Conservation (phyloP, 2,329 filamentous ascomycete species). For the Zopfia rhizophila region DNA sequence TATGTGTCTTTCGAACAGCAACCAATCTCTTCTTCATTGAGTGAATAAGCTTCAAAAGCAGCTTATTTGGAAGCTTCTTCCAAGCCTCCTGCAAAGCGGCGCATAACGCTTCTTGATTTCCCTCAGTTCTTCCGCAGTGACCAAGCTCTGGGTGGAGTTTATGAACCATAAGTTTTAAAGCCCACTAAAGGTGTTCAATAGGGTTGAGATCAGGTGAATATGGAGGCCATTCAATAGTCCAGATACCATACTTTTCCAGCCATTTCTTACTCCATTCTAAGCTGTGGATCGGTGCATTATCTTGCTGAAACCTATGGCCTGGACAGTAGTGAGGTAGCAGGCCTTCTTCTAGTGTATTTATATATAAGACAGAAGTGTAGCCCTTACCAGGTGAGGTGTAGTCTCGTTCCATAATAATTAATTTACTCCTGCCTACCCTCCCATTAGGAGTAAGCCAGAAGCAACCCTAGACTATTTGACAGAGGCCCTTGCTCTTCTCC, state of each 20-base stretch:
- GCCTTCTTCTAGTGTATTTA: slow-evolving; percentile 12
- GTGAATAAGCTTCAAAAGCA: slow-evolving; percentile 6
- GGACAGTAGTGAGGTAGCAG: slow-evolving; percentile 8
- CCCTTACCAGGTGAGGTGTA: not conserved
- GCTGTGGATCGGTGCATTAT: slow-evolving; percentile 36
- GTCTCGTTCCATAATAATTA: slow-evolving; percentile 23
- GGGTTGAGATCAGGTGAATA: slow-evolving; percentile 36
- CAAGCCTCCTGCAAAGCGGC: slow-evolving; percentile 12
- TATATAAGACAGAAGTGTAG: slow-evolving; percentile 19
- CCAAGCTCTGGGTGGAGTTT: slow-evolving; percentile 18
- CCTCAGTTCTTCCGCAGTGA: slow-evolving; percentile 5
- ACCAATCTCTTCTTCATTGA: slow-evolving; percentile 12
- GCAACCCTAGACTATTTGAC: slow-evolving; percentile 12
- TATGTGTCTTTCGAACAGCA: not conserved
- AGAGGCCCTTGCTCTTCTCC: too few species aligned
- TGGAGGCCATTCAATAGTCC: slow-evolving; percentile 23
- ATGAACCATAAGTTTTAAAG: slow-evolving; percentile 25
- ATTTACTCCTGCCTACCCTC: slow-evolving; percentile 4
- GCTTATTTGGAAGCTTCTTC: slow-evolving; percentile 10
- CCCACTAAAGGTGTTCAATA: slow-evolving; percentile 33
- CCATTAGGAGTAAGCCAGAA: slow-evolving; percentile 13
- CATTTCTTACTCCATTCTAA: slow-evolving; percentile 14
- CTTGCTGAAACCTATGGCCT: slow-evolving; percentile 26
- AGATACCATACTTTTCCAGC: slow-evolving; percentile 22
- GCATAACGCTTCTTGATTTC: slow-evolving; percentile 6